These are phyloP conservation scores for Remersonia thermophila DNA, from an alignment of 2,329 filamentous ascomycete species.

Conservation along the genomic window DNA sequence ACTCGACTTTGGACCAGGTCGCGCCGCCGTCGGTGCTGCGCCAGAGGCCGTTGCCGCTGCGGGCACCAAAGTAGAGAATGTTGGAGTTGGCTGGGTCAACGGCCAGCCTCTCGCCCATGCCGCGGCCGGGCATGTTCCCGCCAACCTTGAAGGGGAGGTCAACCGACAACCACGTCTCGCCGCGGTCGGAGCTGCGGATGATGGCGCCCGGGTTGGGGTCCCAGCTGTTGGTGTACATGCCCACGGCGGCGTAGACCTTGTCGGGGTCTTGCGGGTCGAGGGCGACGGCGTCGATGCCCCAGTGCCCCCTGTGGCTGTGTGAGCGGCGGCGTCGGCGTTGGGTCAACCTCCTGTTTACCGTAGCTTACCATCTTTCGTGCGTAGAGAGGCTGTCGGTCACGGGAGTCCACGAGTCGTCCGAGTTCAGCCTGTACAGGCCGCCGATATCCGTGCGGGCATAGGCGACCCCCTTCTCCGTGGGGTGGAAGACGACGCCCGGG, in stretches of 20 bases:
- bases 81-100: constrained; percentile 45
- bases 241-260: constrained; percentile 39
- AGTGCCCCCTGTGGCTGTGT: constrained; percentile 31
- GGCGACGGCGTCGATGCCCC: constrained; percentile 45
- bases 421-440: constrained; percentile 41
- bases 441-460: constrained; percentile 47
- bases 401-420: constrained; percentile 42
- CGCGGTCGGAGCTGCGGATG: constrained; percentile 40
- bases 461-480: constrained; percentile 35
- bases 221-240: constrained; percentile 49
- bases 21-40: constrained; percentile 44
- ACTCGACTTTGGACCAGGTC: constrained; percentile 39
- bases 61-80: constrained; percentile 45
- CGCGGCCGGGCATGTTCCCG: constrained; percentile 49
- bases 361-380: constrained; percentile 31
- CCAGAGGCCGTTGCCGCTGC: constrained; percentile 47
- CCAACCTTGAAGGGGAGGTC: constrained; percentile 46
- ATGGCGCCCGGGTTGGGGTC: constrained; percentile 45
- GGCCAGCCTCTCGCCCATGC: constrained; percentile 45
- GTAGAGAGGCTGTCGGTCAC: constrained; percentile 36
- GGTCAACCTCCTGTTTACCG: too few species aligned
- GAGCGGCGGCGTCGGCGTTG: too few species aligned
- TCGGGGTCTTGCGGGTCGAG: constrained; percentile 40
- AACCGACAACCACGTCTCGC: constrained; percentile 37
- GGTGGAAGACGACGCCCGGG: constrained; percentile 45